Base-by-base conservation (phyloP, 2,329 filamentous ascomycete species). In the Colletotrichum scovillei region DNA sequence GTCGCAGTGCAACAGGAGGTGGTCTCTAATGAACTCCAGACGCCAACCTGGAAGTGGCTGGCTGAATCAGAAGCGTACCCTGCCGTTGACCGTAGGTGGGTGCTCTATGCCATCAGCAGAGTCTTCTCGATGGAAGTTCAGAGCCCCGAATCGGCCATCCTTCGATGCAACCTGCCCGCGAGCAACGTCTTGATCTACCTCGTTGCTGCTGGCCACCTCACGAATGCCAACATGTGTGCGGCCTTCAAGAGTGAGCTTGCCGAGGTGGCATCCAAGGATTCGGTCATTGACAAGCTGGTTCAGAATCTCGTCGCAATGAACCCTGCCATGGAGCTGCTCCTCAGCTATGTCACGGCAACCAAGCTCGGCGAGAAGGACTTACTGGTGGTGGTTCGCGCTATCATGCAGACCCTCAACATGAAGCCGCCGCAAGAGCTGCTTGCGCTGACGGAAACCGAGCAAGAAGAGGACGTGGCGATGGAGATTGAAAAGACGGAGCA, bases 401-500 rank as follows among this genome's bases (percentile, higher is more conserved):
- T 95, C 19, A 92, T 95, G 85, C 87, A 90, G 59, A 95, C 91
- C 76, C 87, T 95, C 53, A 92, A 92, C 73, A 80, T 64, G 69
- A 74, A 75, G 24, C 75, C 74, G 5, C 74, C 74, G 63, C 67
- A 75, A 24, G 58, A 76, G 35, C 68, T 70, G n/a, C 71, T 74
- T 30, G 73, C 68, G n/a, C 71, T 69, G 5, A 71, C 74, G 26
- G 75, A 72, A 24, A 67, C 60, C 16, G 79, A 75, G 4, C 80
- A 80, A 42, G 80, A 82, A 35, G 73, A 78, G 1, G 77, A 82
- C 11, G 84, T 85, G 75, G 86, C 82, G 75, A 87, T 86, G 86
- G 88, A 91, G 75, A 85, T 93, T 55, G 90, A 91, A 72, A 85
- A 89, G 67, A 85, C 91, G 0, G 90, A 92, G 78, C 84, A 90